Evolutionary conservation across 2,329 filamentous ascomycete genomes (phyloP), one percentile per base, ranked within the genome.

Genomic region (Aspergillus nomiae): DNA sequence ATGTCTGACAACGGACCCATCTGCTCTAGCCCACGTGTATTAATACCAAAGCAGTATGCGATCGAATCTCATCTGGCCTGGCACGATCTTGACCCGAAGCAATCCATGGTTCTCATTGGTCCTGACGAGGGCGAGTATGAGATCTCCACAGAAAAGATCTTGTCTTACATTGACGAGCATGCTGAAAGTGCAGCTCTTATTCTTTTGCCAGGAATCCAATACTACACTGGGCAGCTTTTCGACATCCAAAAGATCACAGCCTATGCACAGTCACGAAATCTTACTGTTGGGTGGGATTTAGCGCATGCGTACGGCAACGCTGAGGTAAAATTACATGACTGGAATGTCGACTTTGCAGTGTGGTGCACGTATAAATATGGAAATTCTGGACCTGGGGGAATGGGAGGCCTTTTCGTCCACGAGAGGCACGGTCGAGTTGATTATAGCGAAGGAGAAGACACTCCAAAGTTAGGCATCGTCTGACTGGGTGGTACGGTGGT

Each of bases 341-440:
- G 92, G 92, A 85, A 91, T 68, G 92, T 95, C 45, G 93, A 96
- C 76, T 96, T 96, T 70, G 92, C 93, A 10, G 91, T 85, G 61
- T 96, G 93, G 93, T 96, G 93, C 79, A 94, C 90, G 9, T 97
- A 96, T 84, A 96, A 97, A 81, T 96, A 96, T 79, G 86, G 95
- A 75, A 96, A 96, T 74, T 87, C 89, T 24, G 92, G 93, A 0
- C 92, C 93, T 0, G 93, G 92, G 1, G 84, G 88, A 9, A 95
- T 95, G 64, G 92, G 85, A 0, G 92, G 91, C 1, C 83, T 89
- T 1, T 96, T 92, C 67, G 90, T 96, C 9, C 92, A 96, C 74
- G 86, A 91, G 72, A 82, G 80, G 53, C 90, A 95, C 73, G 87
- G 89, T 38, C 75, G 67, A 28, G 73, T 78, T 19, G 75, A 78